phyloP scores from a whole-genome alignment of 1,284 basidiomycete genomes.

The Microbotryum violaceum region DNA sequence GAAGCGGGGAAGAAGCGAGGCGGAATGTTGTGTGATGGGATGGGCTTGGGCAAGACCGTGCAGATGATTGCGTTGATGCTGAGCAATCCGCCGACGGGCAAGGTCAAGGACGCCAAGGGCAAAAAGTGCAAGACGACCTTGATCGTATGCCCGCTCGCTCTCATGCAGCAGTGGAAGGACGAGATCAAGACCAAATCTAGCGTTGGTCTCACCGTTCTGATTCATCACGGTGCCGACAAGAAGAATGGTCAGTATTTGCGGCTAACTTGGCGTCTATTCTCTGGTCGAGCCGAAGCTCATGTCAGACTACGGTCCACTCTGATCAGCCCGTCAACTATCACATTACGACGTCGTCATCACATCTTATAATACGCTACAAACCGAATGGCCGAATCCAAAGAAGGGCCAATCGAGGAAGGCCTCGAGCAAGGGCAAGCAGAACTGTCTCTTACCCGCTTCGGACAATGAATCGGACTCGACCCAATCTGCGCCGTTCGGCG shows the following conservation, averaged over 20 bases:
- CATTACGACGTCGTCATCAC: conserved; percentile 59
- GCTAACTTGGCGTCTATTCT: too few relatives aligned
- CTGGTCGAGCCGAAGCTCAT: neutral
- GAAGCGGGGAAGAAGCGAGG: conserved; percentile 31
- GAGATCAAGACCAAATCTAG: conserved; percentile 72
- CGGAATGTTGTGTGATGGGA: conserved; percentile 36
- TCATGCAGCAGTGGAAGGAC: conserved; percentile 84
- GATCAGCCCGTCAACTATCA: conserved; percentile 49
- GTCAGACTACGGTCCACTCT: neutral
- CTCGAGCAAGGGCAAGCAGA: conserved; percentile 2
- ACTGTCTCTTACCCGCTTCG: neutral
- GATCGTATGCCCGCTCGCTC: conserved; percentile 47
- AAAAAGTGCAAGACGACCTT: conserved; percentile 23
- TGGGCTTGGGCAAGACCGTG: conserved; percentile 36
- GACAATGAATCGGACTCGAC: conserved; percentile 18
- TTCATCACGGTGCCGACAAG: conserved; percentile 71
- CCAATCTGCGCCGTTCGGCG: conserved; percentile 22
- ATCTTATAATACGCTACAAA: conserved; percentile 54
- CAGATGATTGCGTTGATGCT: conserved; percentile 31
- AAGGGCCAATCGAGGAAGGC: conserved; percentile 14
- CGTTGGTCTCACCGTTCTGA: conserved; percentile 59
- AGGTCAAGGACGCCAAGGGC: conserved; percentile 2
- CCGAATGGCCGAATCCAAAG: conserved; percentile 25
- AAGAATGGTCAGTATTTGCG: conserved; percentile 51
- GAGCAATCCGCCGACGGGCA: conserved; percentile 20